phyloP scores from a whole-genome alignment of 2,329 filamentous ascomycete species.

The Xylariales sp. region DNA sequence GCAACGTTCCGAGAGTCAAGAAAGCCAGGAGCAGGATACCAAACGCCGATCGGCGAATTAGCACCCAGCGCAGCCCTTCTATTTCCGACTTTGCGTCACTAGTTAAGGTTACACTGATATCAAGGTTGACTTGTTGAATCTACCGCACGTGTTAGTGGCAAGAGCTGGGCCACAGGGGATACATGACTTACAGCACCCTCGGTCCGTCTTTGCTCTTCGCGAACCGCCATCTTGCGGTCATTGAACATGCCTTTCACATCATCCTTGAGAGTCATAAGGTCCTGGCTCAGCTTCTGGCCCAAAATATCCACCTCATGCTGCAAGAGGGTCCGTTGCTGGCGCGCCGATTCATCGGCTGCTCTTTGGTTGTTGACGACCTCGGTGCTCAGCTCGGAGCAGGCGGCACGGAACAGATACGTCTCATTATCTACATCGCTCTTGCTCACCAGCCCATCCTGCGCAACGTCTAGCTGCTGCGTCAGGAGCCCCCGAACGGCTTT shows the following conservation, averaged over 20 bases:
- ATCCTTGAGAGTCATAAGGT: constrained; percentile 76
- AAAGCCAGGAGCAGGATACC: constrained; percentile 65
- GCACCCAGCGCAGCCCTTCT: constrained; percentile 84
- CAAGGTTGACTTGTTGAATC: constrained; percentile 94
- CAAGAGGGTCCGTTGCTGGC: constrained; percentile 76
- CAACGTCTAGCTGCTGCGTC: constrained; percentile 73
- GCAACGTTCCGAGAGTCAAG: constrained; percentile 53
- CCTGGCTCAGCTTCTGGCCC: constrained; percentile 78
- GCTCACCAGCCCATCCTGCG: constrained; percentile 74
- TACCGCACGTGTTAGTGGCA: constrained; percentile 25
- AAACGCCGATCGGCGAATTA: constrained; percentile 58
- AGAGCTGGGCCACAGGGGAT: not conserved
- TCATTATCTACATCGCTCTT: constrained; percentile 95
- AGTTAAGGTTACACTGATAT: constrained; percentile 85
- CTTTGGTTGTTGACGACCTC: constrained; percentile 78
- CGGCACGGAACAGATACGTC: constrained; percentile 87
- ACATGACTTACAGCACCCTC: constrained; percentile 64
- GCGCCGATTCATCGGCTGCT: constrained; percentile 72
- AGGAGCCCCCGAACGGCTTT: constrained; percentile 80
- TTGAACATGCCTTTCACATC: constrained; percentile 95
- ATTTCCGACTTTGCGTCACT: constrained; percentile 90
- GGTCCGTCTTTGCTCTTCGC: constrained; percentile 79
- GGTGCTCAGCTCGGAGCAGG: constrained; percentile 84
- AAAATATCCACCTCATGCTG: constrained; percentile 96
- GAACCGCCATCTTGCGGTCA: constrained; percentile 86